A percentile compares a stretch with the other conserved stretches of the same genome.
These are phyloP conservation scores for Hordeum vulgare DNA, from an alignment of 176 grass and related monocot species.

Conservation along the genomic window DNA sequence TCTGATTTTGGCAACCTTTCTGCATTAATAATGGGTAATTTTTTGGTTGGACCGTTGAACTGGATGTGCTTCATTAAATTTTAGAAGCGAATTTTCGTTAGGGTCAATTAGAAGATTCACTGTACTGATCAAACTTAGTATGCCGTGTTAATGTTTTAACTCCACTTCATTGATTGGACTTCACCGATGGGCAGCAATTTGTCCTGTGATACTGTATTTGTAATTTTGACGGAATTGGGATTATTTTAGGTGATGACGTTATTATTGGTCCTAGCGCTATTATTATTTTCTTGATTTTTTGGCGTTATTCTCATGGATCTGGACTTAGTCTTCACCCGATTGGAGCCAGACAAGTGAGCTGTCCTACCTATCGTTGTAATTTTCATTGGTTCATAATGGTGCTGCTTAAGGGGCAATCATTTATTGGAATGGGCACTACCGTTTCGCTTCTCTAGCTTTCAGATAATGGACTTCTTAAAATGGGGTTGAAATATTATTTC, in stretches of 20 bases:
- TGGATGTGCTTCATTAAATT: background rate
- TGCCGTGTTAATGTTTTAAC: background rate
- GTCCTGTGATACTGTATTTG: background rate
- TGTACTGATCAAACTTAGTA: background rate
- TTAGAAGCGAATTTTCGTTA: background rate
- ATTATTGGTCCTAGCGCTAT: background rate
- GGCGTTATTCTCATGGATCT: background rate
- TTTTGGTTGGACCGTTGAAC: background rate
- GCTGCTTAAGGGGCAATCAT: background rate
- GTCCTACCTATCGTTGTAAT: background rate
- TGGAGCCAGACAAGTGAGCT: background rate
- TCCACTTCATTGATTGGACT: background rate
- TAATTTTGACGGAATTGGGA: background rate
- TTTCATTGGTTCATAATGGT: background rate
- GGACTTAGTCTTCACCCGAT: background rate
- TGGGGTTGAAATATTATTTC: background rate
- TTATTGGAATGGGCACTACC: background rate
- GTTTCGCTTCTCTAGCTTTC: background rate
- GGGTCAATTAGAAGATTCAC: background rate
- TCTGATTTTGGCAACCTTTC: background rate
- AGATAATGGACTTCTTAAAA: background rate
- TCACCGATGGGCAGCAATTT: background rate
- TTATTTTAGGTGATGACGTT: background rate
- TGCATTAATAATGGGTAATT: background rate
- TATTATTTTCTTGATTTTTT: background rate